Percentiles rank a stretch among this genome's conserved stretches.
These are phyloP conservation scores for Lolium rigidum DNA, from an alignment of 176 grass and related monocot genomes.

Conservation along the genomic window DNA sequence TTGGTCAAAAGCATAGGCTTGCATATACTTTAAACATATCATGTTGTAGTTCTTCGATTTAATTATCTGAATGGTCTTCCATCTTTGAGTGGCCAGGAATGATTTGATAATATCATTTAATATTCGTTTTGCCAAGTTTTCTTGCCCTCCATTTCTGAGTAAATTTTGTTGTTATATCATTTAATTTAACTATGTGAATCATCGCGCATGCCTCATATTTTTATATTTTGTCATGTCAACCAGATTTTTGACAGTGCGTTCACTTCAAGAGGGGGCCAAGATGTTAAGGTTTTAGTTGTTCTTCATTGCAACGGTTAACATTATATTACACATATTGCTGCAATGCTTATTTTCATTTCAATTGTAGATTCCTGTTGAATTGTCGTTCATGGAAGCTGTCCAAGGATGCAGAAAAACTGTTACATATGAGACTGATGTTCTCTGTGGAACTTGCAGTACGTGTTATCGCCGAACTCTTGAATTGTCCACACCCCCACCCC, in stretches of 20 bases:
- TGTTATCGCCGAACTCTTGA: slow-evolving; percentile 20
- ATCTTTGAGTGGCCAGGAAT: background rate
- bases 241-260: slow-evolving; percentile 82
- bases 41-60: slow-evolving; percentile 22
- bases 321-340: slow-evolving; percentile 19
- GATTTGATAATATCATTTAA: background rate
- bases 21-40: slow-evolving; percentile 19
- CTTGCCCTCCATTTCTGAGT: background rate
- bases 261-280: slow-evolving; percentile 68
- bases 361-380: slow-evolving; percentile 79
- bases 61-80: background rate
- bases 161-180: background rate
- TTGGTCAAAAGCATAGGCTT: slow-evolving; percentile 20
- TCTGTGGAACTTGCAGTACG: slow-evolving; percentile 93
- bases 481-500: background rate
- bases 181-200: slow-evolving; percentile 23
- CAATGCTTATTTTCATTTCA: slow-evolving; percentile 34
- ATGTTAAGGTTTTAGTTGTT: slow-evolving; percentile 78
- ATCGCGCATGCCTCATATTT: slow-evolving; percentile 31
- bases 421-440: slow-evolving; percentile 73
- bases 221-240: slow-evolving; percentile 45
- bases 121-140: slow-evolving; percentile 16
- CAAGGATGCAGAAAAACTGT: slow-evolving; percentile 93
- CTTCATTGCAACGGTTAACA: slow-evolving; percentile 25
- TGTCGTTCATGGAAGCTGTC: slow-evolving; percentile 98